A percentile compares a stretch with the other conserved stretches of the same genome.
Conservation (phyloP, 768 basidiomycete genomes). For the Pisolithus tinctorius region DNA sequence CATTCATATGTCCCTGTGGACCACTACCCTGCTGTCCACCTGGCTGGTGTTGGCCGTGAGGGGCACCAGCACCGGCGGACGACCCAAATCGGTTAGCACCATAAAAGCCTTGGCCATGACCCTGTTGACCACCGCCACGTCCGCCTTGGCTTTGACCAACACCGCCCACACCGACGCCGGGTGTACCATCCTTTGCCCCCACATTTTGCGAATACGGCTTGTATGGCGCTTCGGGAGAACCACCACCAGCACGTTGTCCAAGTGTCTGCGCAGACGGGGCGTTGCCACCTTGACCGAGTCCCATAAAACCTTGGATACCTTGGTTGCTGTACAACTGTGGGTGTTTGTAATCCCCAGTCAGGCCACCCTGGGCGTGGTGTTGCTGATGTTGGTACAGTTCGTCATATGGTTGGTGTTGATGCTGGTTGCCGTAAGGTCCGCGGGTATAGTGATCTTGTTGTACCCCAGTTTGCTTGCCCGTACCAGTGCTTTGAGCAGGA, state of each 20-base stretch:
- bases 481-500: conserved; percentile 58
- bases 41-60: conserved; percentile 33
- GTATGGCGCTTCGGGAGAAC: conserved; percentile 67
- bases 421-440: conserved; percentile 44
- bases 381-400: conserved; percentile 52
- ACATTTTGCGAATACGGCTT: conserved; percentile 58
- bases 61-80: conserved; percentile 35
- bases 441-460: conserved; percentile 58
- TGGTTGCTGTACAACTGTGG: conserved; percentile 43
- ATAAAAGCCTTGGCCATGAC: conserved; percentile 40
- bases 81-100: conserved; percentile 38
- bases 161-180: conserved; percentile 39
- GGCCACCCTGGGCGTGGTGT: conserved; percentile 43
- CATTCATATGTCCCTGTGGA: conserved; percentile 31
- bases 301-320: conserved; percentile 67
- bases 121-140: conserved; percentile 39
- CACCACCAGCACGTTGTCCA: conserved; percentile 37
- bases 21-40: conserved; percentile 4
- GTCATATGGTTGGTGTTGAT: conserved; percentile 42
- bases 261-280: conserved; percentile 41
- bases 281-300: conserved; percentile 41
- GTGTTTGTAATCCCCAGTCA: conserved; percentile 41
- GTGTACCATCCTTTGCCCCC: conserved; percentile 52
- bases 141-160: conserved; percentile 35
- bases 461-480: conserved; percentile 58